Base-by-base conservation (phyloP, 306 rosid genomes). In the Sechiopsis laciniata region DNA sequence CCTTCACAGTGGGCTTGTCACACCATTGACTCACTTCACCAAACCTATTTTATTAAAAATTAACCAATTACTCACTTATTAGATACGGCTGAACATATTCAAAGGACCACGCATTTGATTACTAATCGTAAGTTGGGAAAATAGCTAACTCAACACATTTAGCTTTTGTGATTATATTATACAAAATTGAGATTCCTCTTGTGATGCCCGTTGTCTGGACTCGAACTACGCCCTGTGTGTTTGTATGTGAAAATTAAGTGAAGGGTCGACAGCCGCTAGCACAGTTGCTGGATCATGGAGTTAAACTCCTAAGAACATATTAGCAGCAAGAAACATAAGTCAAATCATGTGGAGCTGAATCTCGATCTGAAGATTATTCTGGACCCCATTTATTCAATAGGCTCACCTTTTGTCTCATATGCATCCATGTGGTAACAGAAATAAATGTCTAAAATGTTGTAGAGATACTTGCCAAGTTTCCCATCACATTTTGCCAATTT, bases 141-240 rank as follows among this genome's bases (percentile, higher is more conserved):
- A 72, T 32, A 35, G 75, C 35, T 14, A 11, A 20, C 42, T 21
- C 35, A n/a, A 55, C 6, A 54, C 40, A 24, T 22, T 60, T 81
- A 90, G 96, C 86, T 89, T 82, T 94, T 94, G 78, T 89, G 90
- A 76, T 89, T 26, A 79, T 86, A 79, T 86, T 87, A 77, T 87
- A 77, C 72, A 94, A 75, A 74, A 87, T 46, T 50, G 97, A 89
- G 57, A 94, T 83, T 55, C 98, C 98, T 83, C 94, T 82, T 80
- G 95, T 85, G 82, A 94, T 89, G 80, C 98, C 98, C 76, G 71
- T 77, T 21, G 89, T 87, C 86, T 94, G 98, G 66, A 94, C 98
- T 86, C 98, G 88, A 71, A 94, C 98, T 69, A 61, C 74, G 21
- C 97, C 98, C 75, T 90, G 95, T 10, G 78, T 70, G 83, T n/a